Base-by-base conservation (phyloP, 164 flowering plant species). In the Magnolia changhungtana region DNA sequence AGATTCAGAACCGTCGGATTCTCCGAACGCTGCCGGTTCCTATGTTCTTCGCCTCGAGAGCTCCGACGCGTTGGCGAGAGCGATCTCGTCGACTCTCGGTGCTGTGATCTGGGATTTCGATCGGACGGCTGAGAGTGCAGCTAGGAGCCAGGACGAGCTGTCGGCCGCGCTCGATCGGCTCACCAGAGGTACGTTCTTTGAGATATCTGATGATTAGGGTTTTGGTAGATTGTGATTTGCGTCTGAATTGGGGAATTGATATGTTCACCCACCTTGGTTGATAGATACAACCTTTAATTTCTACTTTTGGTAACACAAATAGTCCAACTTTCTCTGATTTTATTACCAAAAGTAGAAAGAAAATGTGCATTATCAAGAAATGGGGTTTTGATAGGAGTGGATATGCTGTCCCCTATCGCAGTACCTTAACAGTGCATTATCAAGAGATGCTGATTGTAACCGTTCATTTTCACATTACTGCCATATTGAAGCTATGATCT, bases 121-220 rank as follows among this genome's bases (percentile, higher is more conserved):
- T 80, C 80, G 80, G 69, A 82, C 72, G 70, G 94, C 97, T 59
- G 87, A 85, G 23, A 79, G 74, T 73, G 79, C 90, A 13, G 71
- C 78, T 51, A 72, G 69, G 19, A 89, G 90, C 77, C 98, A 94
- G 81, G 84, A 86, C 65, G 85, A 84, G 7, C 86, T 94, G 72
- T 74, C 81, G n/a, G 79, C 66, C 76, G 64, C 92, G 58, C 82
- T 94, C 67, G 88, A 91, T 82, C 87, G 96, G 13, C 91, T 92
- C 29, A 89, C 89, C 5, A 24, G 79, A 72, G 92, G 96, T 92
- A 80, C 8, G 55, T 3, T 23, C 50, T 0, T 18, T 52, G 23
- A 4, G 16, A 19, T 4, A 7, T 55, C 2, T 20, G 49, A 13
- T 65, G 51, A 49, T 59, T 8, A 5, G 8, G 5, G 58, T 21